These are phyloP conservation scores for Tylopilus sp. DNA, from an alignment of 768 basidiomycete genomes.

Conservation along the genomic window DNA sequence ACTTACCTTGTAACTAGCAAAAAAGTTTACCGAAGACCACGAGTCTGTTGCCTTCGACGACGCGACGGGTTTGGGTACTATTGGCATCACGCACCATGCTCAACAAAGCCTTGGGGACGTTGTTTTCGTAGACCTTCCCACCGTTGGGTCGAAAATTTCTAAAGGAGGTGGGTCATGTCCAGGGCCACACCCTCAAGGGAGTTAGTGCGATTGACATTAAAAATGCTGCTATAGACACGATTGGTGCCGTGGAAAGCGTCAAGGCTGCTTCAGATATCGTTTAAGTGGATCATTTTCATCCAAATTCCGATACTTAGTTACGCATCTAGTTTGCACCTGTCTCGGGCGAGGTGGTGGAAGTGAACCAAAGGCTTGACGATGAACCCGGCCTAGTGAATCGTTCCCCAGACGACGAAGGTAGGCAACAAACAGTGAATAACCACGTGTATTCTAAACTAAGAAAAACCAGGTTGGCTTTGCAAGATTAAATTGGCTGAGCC, in stretches of 20 bases:
- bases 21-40: constrained; percentile 79
- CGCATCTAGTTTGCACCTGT: constrained; percentile 80
- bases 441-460: neutral
- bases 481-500: constrained; percentile 82
- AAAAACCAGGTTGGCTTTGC: constrained; percentile 86
- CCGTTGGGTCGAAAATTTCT: constrained; percentile 53
- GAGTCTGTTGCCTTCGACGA: constrained; percentile 84
- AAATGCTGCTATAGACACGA: constrained; percentile 49
- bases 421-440: constrained; percentile 11
- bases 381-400: constrained; percentile 87
- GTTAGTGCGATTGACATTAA: constrained; percentile 4
- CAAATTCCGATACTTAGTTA: constrained; percentile 9
- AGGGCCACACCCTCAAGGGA: neutral
- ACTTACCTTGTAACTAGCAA: neutral
- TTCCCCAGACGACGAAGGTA: constrained; percentile 80
- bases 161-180: constrained; percentile 64
- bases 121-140: constrained; percentile 91
- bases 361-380: constrained; percentile 67
- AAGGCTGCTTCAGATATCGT: constrained; percentile 97
- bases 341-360: constrained; percentile 74
- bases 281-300: constrained; percentile 24
- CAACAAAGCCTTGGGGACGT: constrained; percentile 92
- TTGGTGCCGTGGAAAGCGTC: constrained; percentile 94
- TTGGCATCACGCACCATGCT: constrained; percentile 90
- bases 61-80: constrained; percentile 67